These are phyloP conservation scores for Porphyridium purpureum DNA, from an alignment of 23 red algal genomes.

Conservation along the genomic window DNA sequence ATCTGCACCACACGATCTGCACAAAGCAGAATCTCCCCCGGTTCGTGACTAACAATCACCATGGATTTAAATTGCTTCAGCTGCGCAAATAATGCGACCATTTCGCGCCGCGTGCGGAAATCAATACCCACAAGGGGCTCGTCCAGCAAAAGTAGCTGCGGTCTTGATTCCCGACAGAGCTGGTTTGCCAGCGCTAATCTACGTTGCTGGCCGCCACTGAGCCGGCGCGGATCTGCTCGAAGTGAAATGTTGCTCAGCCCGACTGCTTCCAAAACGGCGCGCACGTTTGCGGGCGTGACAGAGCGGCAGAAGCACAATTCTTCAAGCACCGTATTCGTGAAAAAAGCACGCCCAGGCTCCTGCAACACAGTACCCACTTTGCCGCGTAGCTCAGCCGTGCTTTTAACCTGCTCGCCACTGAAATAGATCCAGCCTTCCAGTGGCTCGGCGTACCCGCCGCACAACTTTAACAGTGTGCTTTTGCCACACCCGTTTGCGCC, in stretches of 20 bases:
- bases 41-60: slow-evolving; percentile 59
- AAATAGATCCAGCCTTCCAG: slow-evolving; percentile 19
- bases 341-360: slow-evolving; percentile 32
- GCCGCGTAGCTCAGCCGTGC: slow-evolving; percentile 14
- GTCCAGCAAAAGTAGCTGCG: slow-evolving; percentile 40
- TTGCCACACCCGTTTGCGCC: slow-evolving; percentile 74
- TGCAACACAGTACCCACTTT: slow-evolving; percentile 43
- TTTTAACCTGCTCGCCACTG: slow-evolving; percentile 14
- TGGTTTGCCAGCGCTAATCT: slow-evolving; percentile 54
- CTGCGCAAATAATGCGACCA: slow-evolving; percentile 27
- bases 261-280: slow-evolving; percentile 14
- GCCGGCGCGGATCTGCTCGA: slow-evolving; percentile 5
- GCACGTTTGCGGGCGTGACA: slow-evolving; percentile 31
- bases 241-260: slow-evolving; percentile 49
- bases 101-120: slow-evolving; percentile 18
- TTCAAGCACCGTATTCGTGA: slow-evolving; percentile 39
- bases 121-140: slow-evolving; percentile 77
- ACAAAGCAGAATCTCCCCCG: slow-evolving; percentile 34
- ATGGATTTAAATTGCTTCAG: slow-evolving; percentile 39
- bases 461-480: slow-evolving; percentile 15
- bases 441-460: slow-evolving; percentile 7
- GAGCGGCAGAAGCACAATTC: slow-evolving; percentile 41
- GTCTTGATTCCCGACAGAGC: slow-evolving; percentile 36
- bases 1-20: slow-evolving; percentile 59
- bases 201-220: slow-evolving; percentile 60